Conservation (phyloP, 345 rosid genomes). For the Syzygium grande region DNA sequence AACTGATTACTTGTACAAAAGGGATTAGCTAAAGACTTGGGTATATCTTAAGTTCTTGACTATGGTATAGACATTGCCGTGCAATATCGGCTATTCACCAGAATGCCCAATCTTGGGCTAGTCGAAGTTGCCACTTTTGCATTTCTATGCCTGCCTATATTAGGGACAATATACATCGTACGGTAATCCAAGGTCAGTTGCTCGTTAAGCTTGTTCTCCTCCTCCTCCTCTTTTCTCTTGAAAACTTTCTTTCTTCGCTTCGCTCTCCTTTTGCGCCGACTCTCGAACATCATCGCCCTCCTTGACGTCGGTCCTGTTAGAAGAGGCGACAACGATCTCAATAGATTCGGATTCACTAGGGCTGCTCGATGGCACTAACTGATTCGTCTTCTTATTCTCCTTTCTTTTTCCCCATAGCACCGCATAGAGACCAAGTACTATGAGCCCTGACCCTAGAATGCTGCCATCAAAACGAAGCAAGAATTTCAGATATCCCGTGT, state of each 20-base stretch:
- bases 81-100: background rate
- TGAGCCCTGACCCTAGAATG: constrained; percentile 12
- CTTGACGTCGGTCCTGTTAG: background rate
- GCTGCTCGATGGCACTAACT: background rate
- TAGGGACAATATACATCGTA: background rate
- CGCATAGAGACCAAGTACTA: constrained; percentile 11
- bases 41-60: background rate
- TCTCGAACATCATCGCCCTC: background rate
- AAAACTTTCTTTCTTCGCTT: background rate
- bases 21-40: background rate
- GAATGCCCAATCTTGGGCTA: background rate
- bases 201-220: background rate
- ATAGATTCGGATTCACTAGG: background rate
- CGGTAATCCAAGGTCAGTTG: background rate
- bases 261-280: background rate
- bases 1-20: background rate
- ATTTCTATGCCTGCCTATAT: background rate
- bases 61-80: background rate
- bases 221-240: background rate
- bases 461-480: background rate
- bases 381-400: constrained; percentile 5
- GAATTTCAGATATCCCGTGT: background rate
- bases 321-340: background rate
- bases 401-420: constrained; percentile 23
- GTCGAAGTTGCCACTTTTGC: background rate